Evolutionary conservation across 2,329 filamentous ascomycete species (phyloP), one percentile per base, ranked within the genome.

Genomic region (Stachybotrys chartarum): DNA sequence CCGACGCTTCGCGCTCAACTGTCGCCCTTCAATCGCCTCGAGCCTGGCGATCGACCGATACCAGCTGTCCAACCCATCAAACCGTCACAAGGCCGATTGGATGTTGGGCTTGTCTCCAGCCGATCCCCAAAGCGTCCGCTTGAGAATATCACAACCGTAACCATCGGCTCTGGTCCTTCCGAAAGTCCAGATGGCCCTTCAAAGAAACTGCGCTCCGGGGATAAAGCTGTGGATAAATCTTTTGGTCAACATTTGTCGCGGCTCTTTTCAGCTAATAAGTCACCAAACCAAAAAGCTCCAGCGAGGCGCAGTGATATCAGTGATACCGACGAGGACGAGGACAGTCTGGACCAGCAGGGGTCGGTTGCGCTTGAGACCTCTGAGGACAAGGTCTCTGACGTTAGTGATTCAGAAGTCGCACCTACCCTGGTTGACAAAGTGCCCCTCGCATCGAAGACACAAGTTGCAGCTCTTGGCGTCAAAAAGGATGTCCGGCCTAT

Each of bases 191-290:
- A 42, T 42, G 35, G 35, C 35, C 35, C 35, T 42, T 10, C 35
- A 3, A 42, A 42, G 35, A 42, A 42, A 42, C 35, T 14, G 8
- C 35, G 35, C 14, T 10, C 35, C 8, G 5, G 8, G 35, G 35
- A 42, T 5, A 42, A 42, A 14, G 10, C 10, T 14, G 14, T 14
- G 14, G 35, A 42, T 5, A 42, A 58, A 8, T 60, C 63, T 18
- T 65, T 65, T 52, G 58, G 60, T 5, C 58, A 54, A 30, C 54
- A 54, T 17, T 50, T 59, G 12, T 55, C 54, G 10, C 63, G 64
- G 7, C 53, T 58, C 39, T 64, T 62, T 47, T 52, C 58, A 5
- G 63, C 63, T 48, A 50, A n/a, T 14, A 16, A 35, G 54, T n/a
- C 42, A 39, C 4, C 54, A 57, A 7, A 54, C 54, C 30, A 55